Conservation (phyloP, 192 early-diverging fungal genomes). For the Funneliformis mosseae region DNA sequence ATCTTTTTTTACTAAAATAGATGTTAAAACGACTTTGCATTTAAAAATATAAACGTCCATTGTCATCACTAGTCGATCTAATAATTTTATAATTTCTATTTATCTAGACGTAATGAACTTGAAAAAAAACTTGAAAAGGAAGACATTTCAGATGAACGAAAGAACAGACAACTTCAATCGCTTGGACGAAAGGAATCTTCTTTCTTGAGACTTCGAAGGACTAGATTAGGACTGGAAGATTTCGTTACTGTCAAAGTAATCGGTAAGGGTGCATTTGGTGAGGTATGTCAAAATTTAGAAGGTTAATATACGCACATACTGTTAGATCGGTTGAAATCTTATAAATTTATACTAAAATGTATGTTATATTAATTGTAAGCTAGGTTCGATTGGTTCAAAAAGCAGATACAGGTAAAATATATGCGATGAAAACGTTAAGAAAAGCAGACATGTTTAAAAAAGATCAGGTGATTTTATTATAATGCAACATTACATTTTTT, state of each 20-base stretch:
- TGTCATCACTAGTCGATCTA: not conserved
- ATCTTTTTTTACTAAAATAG: not conserved
- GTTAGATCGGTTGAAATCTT: not conserved
- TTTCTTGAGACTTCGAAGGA: slow-evolving; percentile 90
- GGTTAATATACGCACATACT: not conserved
- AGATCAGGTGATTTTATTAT: slow-evolving; percentile 70
- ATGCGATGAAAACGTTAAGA: slow-evolving; percentile 95
- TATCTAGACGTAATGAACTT: slow-evolving; percentile 69
- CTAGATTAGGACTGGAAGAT: slow-evolving; percentile 86
- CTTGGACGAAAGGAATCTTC: slow-evolving; percentile 90
- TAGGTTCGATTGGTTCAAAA: slow-evolving; percentile 96
- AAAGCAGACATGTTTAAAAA: slow-evolving; percentile 99
- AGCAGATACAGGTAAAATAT: slow-evolving; percentile 94
- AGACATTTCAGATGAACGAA: slow-evolving; percentile 84
- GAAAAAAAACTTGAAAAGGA: slow-evolving; percentile 77
- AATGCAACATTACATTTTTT: not conserved
- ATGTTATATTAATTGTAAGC: not conserved
- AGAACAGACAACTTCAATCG: slow-evolving; percentile 75
- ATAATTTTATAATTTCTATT: slow-evolving; percentile 1
- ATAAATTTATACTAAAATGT: not conserved
- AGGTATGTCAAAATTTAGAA: slow-evolving; percentile 50
- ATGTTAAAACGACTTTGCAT: no score
- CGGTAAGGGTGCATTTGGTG: slow-evolving; percentile 98
- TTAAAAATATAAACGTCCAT: not conserved
- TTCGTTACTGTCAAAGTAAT: slow-evolving; percentile 98